phyloP scores from a whole-genome alignment of 2,329 filamentous ascomycete genomes.

The Neurospora sp. region DNA sequence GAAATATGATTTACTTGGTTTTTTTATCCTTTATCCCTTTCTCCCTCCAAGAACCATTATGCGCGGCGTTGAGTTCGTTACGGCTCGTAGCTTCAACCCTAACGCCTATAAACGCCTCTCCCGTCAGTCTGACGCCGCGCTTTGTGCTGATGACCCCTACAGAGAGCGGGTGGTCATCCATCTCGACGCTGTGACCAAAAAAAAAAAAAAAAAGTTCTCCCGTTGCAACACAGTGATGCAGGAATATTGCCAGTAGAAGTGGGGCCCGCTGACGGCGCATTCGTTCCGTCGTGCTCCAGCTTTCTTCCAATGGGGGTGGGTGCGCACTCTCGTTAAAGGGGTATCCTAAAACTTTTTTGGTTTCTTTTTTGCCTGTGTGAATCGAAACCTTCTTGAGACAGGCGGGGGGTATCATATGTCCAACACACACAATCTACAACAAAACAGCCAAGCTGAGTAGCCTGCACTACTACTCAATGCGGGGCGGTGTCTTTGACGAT shows the following conservation, averaged over 20 bases:
- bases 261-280: not conserved
- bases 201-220: not conserved
- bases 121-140: not conserved
- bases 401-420: not conserved
- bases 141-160: not conserved
- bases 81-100: not conserved
- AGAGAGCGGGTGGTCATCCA: not conserved
- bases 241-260: not conserved
- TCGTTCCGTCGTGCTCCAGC: not conserved
- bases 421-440: not conserved
- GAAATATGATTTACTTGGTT: not conserved
- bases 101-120: not conserved
- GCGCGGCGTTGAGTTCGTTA: not conserved
- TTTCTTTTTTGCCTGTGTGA: not conserved
- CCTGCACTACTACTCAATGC: slow-evolving; percentile 30
- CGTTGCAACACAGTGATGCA: not conserved
- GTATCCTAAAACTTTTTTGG: not conserved
- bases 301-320: not conserved
- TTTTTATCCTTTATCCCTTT: not conserved
- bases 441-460: not conserved
- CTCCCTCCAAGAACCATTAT: not conserved
- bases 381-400: not conserved
- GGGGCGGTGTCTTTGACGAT: slow-evolving; percentile 28
- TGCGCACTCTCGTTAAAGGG: not conserved
- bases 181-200: not conserved